phyloP scores from a whole-genome alignment of 2,329 filamentous ascomycete genomes.

The Whalleya microplaca region DNA sequence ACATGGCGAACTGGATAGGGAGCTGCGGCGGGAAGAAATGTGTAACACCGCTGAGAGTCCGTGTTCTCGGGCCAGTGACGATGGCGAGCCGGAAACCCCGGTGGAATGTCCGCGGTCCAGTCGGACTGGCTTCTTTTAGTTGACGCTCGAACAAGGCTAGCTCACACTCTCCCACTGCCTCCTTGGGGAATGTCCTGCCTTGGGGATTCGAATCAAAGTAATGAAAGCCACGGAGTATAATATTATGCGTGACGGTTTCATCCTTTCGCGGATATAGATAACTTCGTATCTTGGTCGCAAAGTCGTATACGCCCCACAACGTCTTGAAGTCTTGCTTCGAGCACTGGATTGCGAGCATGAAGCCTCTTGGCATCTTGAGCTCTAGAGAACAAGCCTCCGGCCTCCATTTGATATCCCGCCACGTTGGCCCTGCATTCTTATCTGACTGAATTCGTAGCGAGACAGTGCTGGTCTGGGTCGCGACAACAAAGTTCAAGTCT shows the following conservation, averaged over 20 bases:
- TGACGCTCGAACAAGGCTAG: constrained; percentile 76
- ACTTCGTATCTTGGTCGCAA: constrained; percentile 75
- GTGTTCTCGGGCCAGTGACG: constrained; percentile 75
- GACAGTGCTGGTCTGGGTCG: constrained; percentile 78
- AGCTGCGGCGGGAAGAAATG: constrained; percentile 67
- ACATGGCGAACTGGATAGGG: constrained; percentile 78
- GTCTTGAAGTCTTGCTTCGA: constrained; percentile 77
- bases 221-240: constrained; percentile 73
- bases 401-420: constrained; percentile 84
- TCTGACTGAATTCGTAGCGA: constrained; percentile 74
- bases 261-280: constrained; percentile 70
- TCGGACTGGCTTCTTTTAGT: constrained; percentile 70
- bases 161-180: constrained; percentile 72
- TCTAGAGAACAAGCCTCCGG: constrained; percentile 67
- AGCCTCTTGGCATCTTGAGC: constrained; percentile 74
- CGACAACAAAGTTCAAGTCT: constrained; percentile 72
- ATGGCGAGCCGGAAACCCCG: constrained; percentile 79
- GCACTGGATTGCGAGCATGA: constrained; percentile 72
- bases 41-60: constrained; percentile 76
- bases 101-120: constrained; percentile 73
- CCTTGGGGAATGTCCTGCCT: constrained; percentile 73
- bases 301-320: constrained; percentile 84
- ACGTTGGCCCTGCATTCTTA: constrained; percentile 70
- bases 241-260: constrained; percentile 71
- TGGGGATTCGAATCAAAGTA: constrained; percentile 77